phyloP scores from a whole-genome alignment of 495 filamentous ascomycete genomes.

The Venustampulla echinocandica region DNA sequence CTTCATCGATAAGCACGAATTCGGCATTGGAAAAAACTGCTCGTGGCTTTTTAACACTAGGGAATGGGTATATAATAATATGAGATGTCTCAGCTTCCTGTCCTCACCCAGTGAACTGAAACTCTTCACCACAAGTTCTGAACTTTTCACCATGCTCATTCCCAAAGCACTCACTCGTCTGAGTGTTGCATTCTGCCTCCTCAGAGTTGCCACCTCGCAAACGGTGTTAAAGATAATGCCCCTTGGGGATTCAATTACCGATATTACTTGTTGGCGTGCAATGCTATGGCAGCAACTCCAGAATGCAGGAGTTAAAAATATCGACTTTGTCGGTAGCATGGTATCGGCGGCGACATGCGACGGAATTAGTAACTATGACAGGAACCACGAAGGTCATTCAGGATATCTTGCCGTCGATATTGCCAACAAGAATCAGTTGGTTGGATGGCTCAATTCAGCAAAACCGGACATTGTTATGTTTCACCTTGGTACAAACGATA shows the following conservation, averaged over 20 bases:
- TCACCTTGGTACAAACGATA: constrained; percentile 38
- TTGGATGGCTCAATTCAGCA: constrained; percentile 28
- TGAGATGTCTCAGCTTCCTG: too few species aligned
- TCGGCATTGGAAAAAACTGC: too few species aligned
- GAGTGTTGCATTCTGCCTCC: too few species aligned
- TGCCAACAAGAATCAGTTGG: constrained; percentile 32
- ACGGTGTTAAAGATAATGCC: too few species aligned
- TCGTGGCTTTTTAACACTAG: too few species aligned
- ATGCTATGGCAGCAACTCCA: constrained; percentile 34
- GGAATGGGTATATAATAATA: too few species aligned
- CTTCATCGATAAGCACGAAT: too few species aligned
- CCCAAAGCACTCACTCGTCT: too few species aligned
- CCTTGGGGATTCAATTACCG: constrained; percentile 41
- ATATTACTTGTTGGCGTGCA: constrained; percentile 41
- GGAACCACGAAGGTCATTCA: constrained; percentile 36
- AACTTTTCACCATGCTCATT: too few species aligned
- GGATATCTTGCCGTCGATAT: constrained; percentile 37
- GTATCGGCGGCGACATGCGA: constrained; percentile 31
- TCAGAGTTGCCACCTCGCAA: too few species aligned
- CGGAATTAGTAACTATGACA: constrained; percentile 24
- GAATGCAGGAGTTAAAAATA: neutral
- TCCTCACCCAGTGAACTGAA: too few species aligned
- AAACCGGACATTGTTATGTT: constrained; percentile 36
- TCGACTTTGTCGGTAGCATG: constrained; percentile 31
- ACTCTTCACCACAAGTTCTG: too few species aligned